These are phyloP conservation scores for Penicillium psychrosexuale DNA, from an alignment of 2,329 filamentous ascomycete genomes.

Conservation along the genomic window DNA sequence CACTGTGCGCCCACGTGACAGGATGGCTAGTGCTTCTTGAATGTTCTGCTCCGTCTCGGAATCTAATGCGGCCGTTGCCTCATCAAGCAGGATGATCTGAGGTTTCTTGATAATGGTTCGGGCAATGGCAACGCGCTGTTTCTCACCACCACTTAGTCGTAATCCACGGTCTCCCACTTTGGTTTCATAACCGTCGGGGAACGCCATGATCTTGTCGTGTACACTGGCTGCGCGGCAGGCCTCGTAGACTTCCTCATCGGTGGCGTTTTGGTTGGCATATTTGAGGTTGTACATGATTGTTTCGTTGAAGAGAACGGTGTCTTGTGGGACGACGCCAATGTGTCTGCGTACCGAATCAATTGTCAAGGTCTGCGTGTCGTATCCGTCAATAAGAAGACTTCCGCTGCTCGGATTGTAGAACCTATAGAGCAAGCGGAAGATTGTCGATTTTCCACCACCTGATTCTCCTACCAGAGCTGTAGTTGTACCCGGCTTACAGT, in stretches of 20 bases:
- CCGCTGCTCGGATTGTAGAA: slow-evolving; percentile 7
- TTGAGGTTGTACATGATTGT: slow-evolving; percentile 79
- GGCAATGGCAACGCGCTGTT: slow-evolving; percentile 70
- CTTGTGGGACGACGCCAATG: slow-evolving; percentile 85
- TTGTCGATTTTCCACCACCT: slow-evolving; percentile 67
- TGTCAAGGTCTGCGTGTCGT: slow-evolving; percentile 72
- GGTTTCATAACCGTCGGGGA: slow-evolving; percentile 79
- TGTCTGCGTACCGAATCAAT: slow-evolving; percentile 77
- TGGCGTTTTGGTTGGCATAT: slow-evolving; percentile 72
- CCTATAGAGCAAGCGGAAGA: slow-evolving; percentile 40
- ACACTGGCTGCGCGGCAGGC: slow-evolving; percentile 68
- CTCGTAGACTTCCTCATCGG: slow-evolving; percentile 3
- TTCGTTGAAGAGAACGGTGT: slow-evolving; percentile 82
- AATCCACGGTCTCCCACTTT: slow-evolving; percentile 81
- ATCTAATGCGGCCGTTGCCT: slow-evolving; percentile 83
- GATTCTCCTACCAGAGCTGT: slow-evolving; percentile 74
- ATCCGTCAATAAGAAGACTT: slow-evolving; percentile 69
- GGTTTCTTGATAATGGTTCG: slow-evolving; percentile 85
- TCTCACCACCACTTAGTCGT: slow-evolving; percentile 26
- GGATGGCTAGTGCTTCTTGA: slow-evolving; percentile 44
- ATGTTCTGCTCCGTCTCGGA: slow-evolving; percentile 87
- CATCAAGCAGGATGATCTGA: slow-evolving; percentile 81
- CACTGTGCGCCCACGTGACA: background rate
- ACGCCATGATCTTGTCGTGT: slow-evolving; percentile 80
- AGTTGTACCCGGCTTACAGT: slow-evolving; percentile 52